These are phyloP conservation scores for Senna tora DNA, from an alignment of 306 rosid species.

Conservation along the genomic window DNA sequence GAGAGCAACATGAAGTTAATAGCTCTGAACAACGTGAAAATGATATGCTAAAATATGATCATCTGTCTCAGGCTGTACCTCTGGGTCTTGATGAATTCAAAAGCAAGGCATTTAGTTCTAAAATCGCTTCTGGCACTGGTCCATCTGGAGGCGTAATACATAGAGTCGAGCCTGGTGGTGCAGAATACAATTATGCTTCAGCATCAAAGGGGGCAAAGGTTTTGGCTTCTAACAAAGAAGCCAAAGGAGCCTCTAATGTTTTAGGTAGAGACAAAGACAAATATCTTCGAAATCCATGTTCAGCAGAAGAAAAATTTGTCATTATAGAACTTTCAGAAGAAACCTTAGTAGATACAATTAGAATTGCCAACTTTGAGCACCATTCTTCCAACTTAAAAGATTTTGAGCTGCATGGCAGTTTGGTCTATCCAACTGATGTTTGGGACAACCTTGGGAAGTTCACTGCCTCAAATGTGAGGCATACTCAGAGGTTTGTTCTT, in stretches of 20 bases:
- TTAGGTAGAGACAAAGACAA: constrained; percentile 85
- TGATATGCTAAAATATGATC: constrained; percentile 56
- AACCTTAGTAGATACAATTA: constrained; percentile 82
- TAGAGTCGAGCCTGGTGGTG: constrained; percentile 90
- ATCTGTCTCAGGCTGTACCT: constrained; percentile 59
- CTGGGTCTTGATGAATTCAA: constrained; percentile 95
- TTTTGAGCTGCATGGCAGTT: constrained; percentile 82
- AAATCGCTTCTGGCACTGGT: constrained; percentile 59
- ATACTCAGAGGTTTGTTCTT: constrained; percentile 72
- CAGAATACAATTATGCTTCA: constrained; percentile 88
- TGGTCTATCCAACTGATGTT: constrained; percentile 82
- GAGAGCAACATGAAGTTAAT: constrained; percentile 46
- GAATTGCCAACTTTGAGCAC: constrained; percentile 92
- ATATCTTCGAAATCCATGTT: constrained; percentile 95
- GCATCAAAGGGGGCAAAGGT: constrained; percentile 99
- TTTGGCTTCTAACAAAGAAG: constrained; percentile 93
- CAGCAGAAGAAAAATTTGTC: constrained; percentile 81
- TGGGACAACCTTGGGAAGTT: constrained; percentile 86
- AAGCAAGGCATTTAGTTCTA: constrained; percentile 72
- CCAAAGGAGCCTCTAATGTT: constrained; percentile 91
- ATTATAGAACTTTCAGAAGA: constrained; percentile 94
- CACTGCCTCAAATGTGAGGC: constrained; percentile 83
- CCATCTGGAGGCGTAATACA: constrained; percentile 65
- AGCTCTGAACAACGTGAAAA: constrained; percentile 52
- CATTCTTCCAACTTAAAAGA: constrained; percentile 85